A percentile compares a stretch with the other conserved stretches of the same genome.
These are phyloP conservation scores for Nemania diffusa DNA, from an alignment of 2,329 filamentous ascomycete species.

Conservation along the genomic window DNA sequence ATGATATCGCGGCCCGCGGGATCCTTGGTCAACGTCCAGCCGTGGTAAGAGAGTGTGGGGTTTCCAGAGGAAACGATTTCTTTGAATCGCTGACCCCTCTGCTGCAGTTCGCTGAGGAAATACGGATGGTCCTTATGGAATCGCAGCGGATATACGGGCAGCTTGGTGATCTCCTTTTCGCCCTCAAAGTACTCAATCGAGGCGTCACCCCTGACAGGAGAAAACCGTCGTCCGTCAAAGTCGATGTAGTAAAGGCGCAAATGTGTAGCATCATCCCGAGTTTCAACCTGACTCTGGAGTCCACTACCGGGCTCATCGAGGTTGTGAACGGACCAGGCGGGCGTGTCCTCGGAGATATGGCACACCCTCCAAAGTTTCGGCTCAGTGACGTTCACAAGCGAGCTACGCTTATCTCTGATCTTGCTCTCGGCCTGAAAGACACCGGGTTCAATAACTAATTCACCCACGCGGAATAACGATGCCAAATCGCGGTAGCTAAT, in stretches of 20 bases:
- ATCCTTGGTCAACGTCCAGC: slow-evolving; percentile 36
- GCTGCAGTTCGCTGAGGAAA: slow-evolving; percentile 29
- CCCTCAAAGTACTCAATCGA: slow-evolving; percentile 35
- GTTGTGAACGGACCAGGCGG: slow-evolving; percentile 32
- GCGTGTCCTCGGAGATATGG: slow-evolving; percentile 36
- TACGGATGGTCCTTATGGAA: slow-evolving; percentile 33
- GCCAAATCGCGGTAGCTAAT: slow-evolving; percentile 33
- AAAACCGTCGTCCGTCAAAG: slow-evolving; percentile 35
- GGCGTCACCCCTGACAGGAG: slow-evolving; percentile 32
- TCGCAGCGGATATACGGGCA: slow-evolving; percentile 33
- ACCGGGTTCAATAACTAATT: slow-evolving; percentile 34
- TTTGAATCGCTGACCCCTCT: slow-evolving; percentile 30
- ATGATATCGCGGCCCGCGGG: slow-evolving; percentile 31
- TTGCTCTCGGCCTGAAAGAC: slow-evolving; percentile 26
- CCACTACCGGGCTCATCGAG: slow-evolving; percentile 28
- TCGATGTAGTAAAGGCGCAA: slow-evolving; percentile 36
- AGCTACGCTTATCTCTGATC: slow-evolving; percentile 30
- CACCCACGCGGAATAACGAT: slow-evolving; percentile 33
- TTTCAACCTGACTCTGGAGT: slow-evolving; percentile 25
- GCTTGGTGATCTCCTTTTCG: slow-evolving; percentile 37
- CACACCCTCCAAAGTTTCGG: slow-evolving; percentile 37
- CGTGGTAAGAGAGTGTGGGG: slow-evolving; percentile 31
- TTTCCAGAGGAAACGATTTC: slow-evolving; percentile 37
- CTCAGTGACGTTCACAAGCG: slow-evolving; percentile 24
- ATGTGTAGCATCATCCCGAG: slow-evolving; percentile 32